A percentile compares a stretch with the other conserved stretches of the same genome.
phyloP scores from a whole-genome alignment of 2,329 filamentous ascomycete genomes.

The Aspergillus candidus region DNA sequence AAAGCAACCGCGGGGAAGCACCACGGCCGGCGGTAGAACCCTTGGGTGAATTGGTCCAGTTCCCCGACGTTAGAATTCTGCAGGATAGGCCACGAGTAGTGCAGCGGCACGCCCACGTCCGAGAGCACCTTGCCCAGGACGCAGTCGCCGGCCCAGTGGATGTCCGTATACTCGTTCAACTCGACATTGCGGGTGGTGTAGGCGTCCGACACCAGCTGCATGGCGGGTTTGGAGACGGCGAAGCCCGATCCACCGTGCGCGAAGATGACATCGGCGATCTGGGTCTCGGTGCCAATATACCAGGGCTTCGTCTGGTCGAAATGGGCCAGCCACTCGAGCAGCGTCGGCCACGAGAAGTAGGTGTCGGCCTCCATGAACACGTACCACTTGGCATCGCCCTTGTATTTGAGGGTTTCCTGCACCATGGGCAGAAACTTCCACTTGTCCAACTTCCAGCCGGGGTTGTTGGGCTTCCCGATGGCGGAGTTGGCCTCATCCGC shows the following conservation, averaged over 20 bases:
- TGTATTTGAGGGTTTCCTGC: conserved; percentile 41
- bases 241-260: conserved; percentile 51
- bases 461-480: conserved; percentile 41
- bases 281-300: conserved; percentile 52
- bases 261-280: conserved; percentile 47
- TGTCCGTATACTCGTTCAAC: conserved; percentile 42
- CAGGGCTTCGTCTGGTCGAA: conserved; percentile 44
- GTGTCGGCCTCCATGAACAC: conserved; percentile 57
- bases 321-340: conserved; percentile 48
- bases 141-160: conserved; percentile 47
- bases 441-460: conserved; percentile 50
- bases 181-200: conserved; percentile 38
- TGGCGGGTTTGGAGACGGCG: conserved; percentile 46
- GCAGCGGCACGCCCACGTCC: conserved; percentile 42
- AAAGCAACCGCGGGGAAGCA: conserved; percentile 47
- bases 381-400: conserved; percentile 51
- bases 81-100: conserved; percentile 45
- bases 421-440: conserved; percentile 55
- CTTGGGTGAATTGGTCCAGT: conserved; percentile 38
- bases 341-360: conserved; percentile 49
- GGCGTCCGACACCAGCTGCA: conserved; percentile 40
- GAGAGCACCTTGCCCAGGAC: conserved; percentile 44
- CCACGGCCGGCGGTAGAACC: conserved; percentile 41
- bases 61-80: conserved; percentile 40
- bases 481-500: conserved; percentile 35